A percentile compares a stretch with the other conserved stretches of the same genome.
phyloP scores from a whole-genome alignment of 257 asterid species.

The Prunella vulgaris region DNA sequence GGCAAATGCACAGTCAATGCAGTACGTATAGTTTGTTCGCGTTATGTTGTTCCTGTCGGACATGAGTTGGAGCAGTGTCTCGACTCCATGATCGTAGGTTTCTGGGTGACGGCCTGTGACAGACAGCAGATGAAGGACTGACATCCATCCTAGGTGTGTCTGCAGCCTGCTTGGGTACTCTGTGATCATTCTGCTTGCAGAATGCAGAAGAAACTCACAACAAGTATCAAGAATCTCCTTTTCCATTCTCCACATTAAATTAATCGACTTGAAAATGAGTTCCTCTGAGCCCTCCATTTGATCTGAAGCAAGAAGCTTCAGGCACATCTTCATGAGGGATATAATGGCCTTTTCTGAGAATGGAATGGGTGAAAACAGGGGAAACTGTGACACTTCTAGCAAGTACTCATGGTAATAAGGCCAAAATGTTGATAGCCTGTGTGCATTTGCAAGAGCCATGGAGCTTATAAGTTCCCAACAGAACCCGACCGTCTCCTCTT shows the following conservation, averaged over 20 bases:
- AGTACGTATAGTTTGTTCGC: constrained; percentile 54
- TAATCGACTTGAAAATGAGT: constrained; percentile 71
- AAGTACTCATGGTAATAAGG: constrained; percentile 76
- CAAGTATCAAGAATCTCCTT: constrained; percentile 85
- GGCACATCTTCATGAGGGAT: constrained; percentile 61
- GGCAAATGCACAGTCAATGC: constrained; percentile 79
- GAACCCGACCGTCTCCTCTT: constrained; percentile 77
- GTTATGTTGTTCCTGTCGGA: constrained; percentile 47
- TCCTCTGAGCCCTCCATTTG: constrained; percentile 63
- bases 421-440: constrained; percentile 68
- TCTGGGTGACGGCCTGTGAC: constrained; percentile 90
- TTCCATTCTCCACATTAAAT: constrained; percentile 77
- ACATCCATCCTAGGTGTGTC: constrained; percentile 74
- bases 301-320: constrained; percentile 52
- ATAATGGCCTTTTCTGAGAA: constrained; percentile 67
- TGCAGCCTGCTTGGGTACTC: constrained; percentile 64
- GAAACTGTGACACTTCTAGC: constrained; percentile 67
- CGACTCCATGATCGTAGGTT: constrained; percentile 72
- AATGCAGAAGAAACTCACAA: constrained; percentile 54
- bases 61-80: constrained; percentile 54
- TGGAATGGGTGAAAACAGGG: constrained; percentile 72
- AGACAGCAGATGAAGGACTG: constrained; percentile 65
- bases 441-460: constrained; percentile 48
- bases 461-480: constrained; percentile 78
- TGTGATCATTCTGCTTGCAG: constrained; percentile 49